Base-by-base conservation (phyloP, 768 basidiomycete genomes). In the Termitomyces sp. region DNA sequence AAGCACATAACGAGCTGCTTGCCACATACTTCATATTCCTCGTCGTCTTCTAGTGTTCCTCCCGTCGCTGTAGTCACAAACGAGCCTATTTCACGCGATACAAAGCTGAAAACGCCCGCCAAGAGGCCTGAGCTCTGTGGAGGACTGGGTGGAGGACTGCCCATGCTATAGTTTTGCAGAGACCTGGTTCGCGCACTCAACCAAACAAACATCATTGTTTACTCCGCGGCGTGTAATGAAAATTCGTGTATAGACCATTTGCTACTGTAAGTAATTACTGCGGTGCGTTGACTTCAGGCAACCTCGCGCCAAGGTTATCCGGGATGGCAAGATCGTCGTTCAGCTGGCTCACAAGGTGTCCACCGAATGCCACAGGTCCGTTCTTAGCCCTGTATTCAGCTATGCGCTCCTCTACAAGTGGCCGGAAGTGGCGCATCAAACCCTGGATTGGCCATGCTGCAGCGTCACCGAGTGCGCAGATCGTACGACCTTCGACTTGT, bases 401-500 rank as follows among this genome's bases (percentile, higher is more conserved):
- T 56, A 98, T 92, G 51, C 95, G 89, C 50, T 79, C 76, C 73
- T 98, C 96, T 39, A 98, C 94, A 65, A 94, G 86, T 2, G 95
- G 96, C 60, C 94, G 85, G 88, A 97, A 98, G 72, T 97, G 91
- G 55, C 92, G 87, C 89, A 98, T 94, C 56, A 98, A 84, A 48
- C 94, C 96, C 68, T 98, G 96, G 58, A 98, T 95, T 7, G 95
- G 96, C 96, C 96, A 98, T 5, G 96, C 96, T 16, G 96, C 95
- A 10, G 96, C 96, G 58, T 98, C 96, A 10, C 96, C 96, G 27
- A 97, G 79, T 9, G 96, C 96, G 59, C 96, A 98, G 63, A 98
- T 98, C 13, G 95, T 98, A 58, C 93, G 89, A 12, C 94, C 94
- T 71, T 96, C 94, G 20, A 98, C 79, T 85, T 97, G 94, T 83